phyloP scores from a whole-genome alignment of 2,329 filamentous ascomycete species.

The Eutypella sp. region DNA sequence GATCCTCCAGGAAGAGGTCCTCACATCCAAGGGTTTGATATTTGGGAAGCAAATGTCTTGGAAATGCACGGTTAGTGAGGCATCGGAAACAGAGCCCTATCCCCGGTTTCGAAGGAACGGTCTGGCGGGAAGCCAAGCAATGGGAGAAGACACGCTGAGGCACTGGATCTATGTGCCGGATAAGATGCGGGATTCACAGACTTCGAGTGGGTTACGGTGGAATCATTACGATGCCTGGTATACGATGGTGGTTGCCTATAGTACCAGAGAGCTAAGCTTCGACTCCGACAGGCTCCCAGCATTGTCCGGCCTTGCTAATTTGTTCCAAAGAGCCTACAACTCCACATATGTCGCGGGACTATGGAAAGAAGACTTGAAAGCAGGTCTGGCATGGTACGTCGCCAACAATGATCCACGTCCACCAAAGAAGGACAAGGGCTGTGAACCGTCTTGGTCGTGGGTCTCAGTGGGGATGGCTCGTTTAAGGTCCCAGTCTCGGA shows the following conservation, averaged over 20 bases:
- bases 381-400: slow-evolving; percentile 16
- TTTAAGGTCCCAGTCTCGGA: slow-evolving; percentile 6
- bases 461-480: slow-evolving; percentile 12
- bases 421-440: background rate
- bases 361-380: slow-evolving; percentile 14
- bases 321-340: slow-evolving; percentile 8
- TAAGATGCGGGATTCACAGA: background rate
- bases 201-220: background rate
- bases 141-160: slow-evolving; percentile 6
- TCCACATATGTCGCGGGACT: slow-evolving; percentile 13
- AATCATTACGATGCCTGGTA: slow-evolving; percentile 11
- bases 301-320: slow-evolving; percentile 9
- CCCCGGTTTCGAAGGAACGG: slow-evolving; percentile 1
- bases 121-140: background rate
- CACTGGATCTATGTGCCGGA: slow-evolving; percentile 9
- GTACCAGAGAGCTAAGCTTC: slow-evolving; percentile 9
- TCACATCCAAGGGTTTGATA: slow-evolving; percentile 12
- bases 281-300: slow-evolving; percentile 11
- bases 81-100: slow-evolving; percentile 11
- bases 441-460: slow-evolving; percentile 18
- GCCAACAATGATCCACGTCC: slow-evolving; percentile 12
- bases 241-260: slow-evolving; percentile 13
- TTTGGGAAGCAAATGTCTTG: slow-evolving; percentile 16
- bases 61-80: slow-evolving; percentile 9
- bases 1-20: slow-evolving; percentile 19